Base-by-base conservation (phyloP, 2,329 filamentous ascomycete genomes). In the Pseudogymnoascus sp. region DNA sequence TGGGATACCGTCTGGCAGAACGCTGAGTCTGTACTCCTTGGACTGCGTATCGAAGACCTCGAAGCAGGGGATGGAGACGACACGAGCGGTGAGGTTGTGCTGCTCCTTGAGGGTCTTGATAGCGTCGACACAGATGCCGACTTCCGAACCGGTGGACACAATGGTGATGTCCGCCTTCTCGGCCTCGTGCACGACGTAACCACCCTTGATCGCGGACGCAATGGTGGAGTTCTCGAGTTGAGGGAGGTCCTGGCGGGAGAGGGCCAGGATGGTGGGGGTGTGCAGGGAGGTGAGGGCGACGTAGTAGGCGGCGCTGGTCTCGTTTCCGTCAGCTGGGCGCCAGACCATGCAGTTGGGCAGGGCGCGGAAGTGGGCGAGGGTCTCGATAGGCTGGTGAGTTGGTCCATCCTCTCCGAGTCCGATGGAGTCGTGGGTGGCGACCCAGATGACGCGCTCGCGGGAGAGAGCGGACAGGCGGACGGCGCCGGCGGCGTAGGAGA, bases 271-370 rank as follows among this genome's bases (percentile, higher is more conserved):
- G 78, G 87, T 91, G 69, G 95, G 95, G 38, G 93, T 97, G 78
- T 88, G 82, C 81, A 91, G 91, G 73, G 91, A 89, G 69, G 90
- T 96, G 70, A 99, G 82, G 60, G 93, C 91, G 73, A 96, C 84
- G 82, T 97, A 97, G 87, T 97, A 99, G 70, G 95, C 93, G 73
- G 92, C 93, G 75, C 90, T 96, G 72, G 90, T 95, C 89, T 99
- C 95, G 83, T 97, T 97, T 74, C 93, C 93, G 75, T 97, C 95
- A 73, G 95, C 93, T 70, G 95, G 95, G 75, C 95, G 93, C 95
- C 95, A 97, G 73, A 97, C 93, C 91, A 97, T 96, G 84, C 89
- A 90, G 89, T 99, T 99, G 75, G 95, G 95, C 71, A 97, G 86
- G 69, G 95, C 95, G 77, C 95, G 93, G 91, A 97, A 97, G 82